Percentiles rank a stretch among this genome's conserved stretches.
phyloP scores from a whole-genome alignment of 1,139 yeast genomes.

The Maudiozyma humilis region DNA sequence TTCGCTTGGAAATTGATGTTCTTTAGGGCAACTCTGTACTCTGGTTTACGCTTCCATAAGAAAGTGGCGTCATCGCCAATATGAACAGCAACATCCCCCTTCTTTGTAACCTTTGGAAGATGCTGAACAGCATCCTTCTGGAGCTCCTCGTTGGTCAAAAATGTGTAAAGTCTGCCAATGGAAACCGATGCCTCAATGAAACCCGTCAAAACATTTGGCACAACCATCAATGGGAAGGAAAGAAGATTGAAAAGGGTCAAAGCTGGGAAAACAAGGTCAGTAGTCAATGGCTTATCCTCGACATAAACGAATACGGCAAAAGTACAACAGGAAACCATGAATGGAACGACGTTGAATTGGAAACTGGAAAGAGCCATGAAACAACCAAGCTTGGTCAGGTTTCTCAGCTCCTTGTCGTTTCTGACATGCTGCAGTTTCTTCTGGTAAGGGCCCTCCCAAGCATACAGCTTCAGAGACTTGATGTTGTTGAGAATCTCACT shows the following conservation, averaged over 20 bases:
- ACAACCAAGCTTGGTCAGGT: conserved; percentile 68
- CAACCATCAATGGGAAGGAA: conserved; percentile 85
- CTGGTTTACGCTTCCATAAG: conserved; percentile 78
- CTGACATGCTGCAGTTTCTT: conserved; percentile 69
- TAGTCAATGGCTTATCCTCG: conserved; percentile 62
- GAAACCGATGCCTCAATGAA: conserved; percentile 90
- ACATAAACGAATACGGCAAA: conserved; percentile 72
- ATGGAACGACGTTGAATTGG: conserved; percentile 84
- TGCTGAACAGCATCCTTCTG: conserved; percentile 69
- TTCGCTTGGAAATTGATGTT: conserved; percentile 60
- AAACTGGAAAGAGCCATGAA: conserved; percentile 67
- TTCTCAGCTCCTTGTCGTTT: conserved; percentile 78
- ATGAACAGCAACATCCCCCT: conserved; percentile 64
- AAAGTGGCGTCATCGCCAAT: conserved; percentile 66
- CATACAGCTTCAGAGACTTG: conserved; percentile 84
- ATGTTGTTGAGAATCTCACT: conserved; percentile 86
- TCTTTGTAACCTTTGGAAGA: conserved; percentile 42
- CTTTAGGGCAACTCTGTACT: conserved; percentile 67
- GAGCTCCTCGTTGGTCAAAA: conserved; percentile 68
- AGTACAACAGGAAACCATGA: conserved; percentile 83
- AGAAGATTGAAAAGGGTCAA: conserved; percentile 76
- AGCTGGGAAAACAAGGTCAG: conserved; percentile 94
- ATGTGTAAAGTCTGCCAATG: conserved; percentile 61
- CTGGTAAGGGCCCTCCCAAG: conserved; percentile 88
- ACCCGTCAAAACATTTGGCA: conserved; percentile 84